phyloP scores from a whole-genome alignment of 2,329 filamentous ascomycete species.

The Nothophaeocryptopus gaeumannii region DNA sequence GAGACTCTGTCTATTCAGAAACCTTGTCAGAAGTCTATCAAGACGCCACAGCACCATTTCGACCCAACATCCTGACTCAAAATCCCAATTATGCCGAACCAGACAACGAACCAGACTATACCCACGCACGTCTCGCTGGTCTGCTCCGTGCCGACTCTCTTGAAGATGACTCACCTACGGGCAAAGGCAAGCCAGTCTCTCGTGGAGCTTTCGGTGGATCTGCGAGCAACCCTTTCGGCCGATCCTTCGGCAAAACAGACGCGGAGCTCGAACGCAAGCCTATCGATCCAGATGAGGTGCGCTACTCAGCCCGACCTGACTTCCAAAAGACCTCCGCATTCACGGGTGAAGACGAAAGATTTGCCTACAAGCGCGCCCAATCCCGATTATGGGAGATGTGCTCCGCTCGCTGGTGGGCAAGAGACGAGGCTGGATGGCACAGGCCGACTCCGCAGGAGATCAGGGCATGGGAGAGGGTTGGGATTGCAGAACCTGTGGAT shows the following conservation, averaged over 20 bases:
- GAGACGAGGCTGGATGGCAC: constrained; percentile 63
- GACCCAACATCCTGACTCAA: constrained; percentile 73
- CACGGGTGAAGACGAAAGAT: constrained; percentile 77
- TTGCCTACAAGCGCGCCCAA: constrained; percentile 74
- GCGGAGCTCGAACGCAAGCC: constrained; percentile 34
- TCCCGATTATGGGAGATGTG: constrained; percentile 83
- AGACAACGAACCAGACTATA: constrained; percentile 35
- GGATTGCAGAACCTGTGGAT: background rate
- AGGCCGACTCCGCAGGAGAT: constrained; percentile 62
- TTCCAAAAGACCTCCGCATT: constrained; percentile 67
- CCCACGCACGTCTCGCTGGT: constrained; percentile 36
- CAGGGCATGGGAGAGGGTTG: constrained; percentile 61
- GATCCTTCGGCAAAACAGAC: constrained; percentile 33
- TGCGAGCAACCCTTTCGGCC: constrained; percentile 34
- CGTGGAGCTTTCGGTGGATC: constrained; percentile 23
- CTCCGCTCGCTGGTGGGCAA: constrained; percentile 66
- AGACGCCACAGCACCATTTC: constrained; percentile 71
- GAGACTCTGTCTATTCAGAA: constrained; percentile 61
- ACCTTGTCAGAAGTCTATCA: constrained; percentile 73
- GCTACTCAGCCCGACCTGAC: constrained; percentile 45
- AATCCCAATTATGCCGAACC: constrained; percentile 37
- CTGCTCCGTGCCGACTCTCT: constrained; percentile 44
- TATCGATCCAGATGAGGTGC: constrained; percentile 34
- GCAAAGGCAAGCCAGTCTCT: constrained; percentile 14
- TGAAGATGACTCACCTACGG: constrained; percentile 46